A percentile compares a stretch with the other conserved stretches of the same genome.
These are phyloP conservation scores for Corymbia citriodora DNA, from an alignment of 441 rosid genomes.

Conservation along the genomic window DNA sequence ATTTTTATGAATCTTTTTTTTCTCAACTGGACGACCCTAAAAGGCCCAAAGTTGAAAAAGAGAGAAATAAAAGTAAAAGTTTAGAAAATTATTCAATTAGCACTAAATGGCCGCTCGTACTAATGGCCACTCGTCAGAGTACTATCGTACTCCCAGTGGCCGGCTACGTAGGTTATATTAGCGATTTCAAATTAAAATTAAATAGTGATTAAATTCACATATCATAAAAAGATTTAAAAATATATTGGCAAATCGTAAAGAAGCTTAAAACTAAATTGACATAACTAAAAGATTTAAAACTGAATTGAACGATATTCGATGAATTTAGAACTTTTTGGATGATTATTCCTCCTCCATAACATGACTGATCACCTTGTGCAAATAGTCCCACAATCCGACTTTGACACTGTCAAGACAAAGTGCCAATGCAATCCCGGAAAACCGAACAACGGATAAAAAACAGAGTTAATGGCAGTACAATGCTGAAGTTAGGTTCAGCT, in stretches of 20 bases:
- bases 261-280: not conserved
- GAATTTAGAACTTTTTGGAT: not conserved
- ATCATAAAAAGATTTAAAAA: no score
- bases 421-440: not conserved
- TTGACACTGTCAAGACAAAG: not conserved
- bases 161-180: no score
- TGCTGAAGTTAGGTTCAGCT: not conserved
- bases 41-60: no score
- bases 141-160: no score
- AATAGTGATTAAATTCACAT: no score
- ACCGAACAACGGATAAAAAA: not conserved
- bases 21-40: no score
- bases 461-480: not conserved
- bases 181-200: no score
- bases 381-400: not conserved
- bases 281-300: not conserved
- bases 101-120: no score
- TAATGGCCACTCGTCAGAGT: no score
- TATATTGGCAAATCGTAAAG: accelerated
- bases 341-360: not conserved
- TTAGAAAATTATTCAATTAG: no score
- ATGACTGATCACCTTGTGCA: not conserved
- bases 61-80: no score
- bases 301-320: not conserved
- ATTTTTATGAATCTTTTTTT: not conserved